Base-by-base conservation (phyloP, 331 rosid species). In the Malus hybrid region DNA sequence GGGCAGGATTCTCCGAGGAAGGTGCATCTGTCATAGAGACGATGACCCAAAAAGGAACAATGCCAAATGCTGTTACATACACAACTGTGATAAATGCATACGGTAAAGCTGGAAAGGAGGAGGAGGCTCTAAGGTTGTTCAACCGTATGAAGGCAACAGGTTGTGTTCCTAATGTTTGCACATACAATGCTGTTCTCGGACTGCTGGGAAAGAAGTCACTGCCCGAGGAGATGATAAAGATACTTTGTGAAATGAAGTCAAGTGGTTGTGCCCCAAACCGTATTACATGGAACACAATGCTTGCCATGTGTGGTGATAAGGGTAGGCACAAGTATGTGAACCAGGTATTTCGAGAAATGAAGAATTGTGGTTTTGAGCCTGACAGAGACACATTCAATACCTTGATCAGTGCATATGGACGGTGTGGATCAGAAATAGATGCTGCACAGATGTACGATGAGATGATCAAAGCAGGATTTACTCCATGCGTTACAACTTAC, bases 301-400 rank as follows among this genome's bases (percentile, higher is more conserved):
- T 94, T 55, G 97, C 96, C 72, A 86, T 94, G 71, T 92, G 97
- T 62, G 90, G 97, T 46, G 92, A 86, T 74, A 87, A 83, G 83
- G 97, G 96, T 70, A 91, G 84, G 81, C 93, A 84, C 87, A 75
- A 73, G 71, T 84, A 82, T 83, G 91, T 94, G 80, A 86, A 76
- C 55, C 89, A 29, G 77, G 93, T 94, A 55, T 83, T 90, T 29
- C 81, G 86, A 81, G 97, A 92, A 85, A 94, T 94, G 99, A 90
- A 86, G 84, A 90, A 80, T 61, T 88, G 92, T 73, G 99, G 99
- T 34, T 94, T 94, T 78, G 97, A 90, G 85, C 99, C 97, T 3
- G 97, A 93, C 71, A 87, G 93, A 79, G 97, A 94, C 85, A 94
- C 99, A 8, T 94, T 90, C 82, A 92, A 94, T 73, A 88, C 99